Evolutionary conservation across 352 stramenopile genomes (phyloP).

Genomic region (Plasmopara halstedii): DNA sequence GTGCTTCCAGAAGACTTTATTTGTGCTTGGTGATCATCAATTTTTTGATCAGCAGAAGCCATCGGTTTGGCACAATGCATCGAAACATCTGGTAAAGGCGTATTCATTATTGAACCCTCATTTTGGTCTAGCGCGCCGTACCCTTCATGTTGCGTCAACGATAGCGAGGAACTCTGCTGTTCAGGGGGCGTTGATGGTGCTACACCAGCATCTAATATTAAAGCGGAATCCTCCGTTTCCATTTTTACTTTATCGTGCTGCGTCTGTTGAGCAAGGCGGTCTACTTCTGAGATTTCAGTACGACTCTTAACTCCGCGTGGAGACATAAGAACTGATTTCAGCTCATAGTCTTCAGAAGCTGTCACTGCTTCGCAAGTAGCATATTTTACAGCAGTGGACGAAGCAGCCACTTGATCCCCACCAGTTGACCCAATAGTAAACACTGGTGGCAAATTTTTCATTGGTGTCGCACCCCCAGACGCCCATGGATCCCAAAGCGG

Average conservation of each 20-base stretch:
- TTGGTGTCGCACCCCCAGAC: slow-evolving; percentile 23
- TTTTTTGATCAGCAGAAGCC: slow-evolving; percentile 1
- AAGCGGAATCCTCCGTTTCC: slow-evolving; percentile 8
- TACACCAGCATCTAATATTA: slow-evolving; percentile 15
- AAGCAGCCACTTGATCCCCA: slow-evolving; percentile 17
- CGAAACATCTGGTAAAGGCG: slow-evolving; percentile 5
- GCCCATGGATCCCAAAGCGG: slow-evolving; percentile 44
- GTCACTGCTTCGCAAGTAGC: background rate
- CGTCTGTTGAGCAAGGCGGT: background rate
- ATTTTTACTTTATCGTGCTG: slow-evolving; percentile 4
- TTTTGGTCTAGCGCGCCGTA: slow-evolving; percentile 7
- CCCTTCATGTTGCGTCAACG: slow-evolving; percentile 1
- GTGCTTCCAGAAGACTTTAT: background rate
- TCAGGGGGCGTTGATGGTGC: slow-evolving; percentile 9
- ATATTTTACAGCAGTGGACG: slow-evolving; percentile 6
- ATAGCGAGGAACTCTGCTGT: slow-evolving; percentile 5
- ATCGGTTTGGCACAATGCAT: background rate
- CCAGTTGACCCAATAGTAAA: slow-evolving; percentile 26
- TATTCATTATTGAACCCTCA: slow-evolving; percentile 4
- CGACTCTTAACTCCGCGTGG: slow-evolving; percentile 11
- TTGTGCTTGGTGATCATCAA: slow-evolving; percentile 2
- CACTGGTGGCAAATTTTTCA: slow-evolving; percentile 29
- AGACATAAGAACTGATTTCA: slow-evolving; percentile 31
- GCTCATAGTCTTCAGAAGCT: slow-evolving; percentile 20
- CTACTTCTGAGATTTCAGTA: slow-evolving; percentile 4